Percentiles rank a stretch among this genome's conserved stretches.
Conservation (phyloP, 305 asterid species). For the Fraxinus xanthoxyloides region DNA sequence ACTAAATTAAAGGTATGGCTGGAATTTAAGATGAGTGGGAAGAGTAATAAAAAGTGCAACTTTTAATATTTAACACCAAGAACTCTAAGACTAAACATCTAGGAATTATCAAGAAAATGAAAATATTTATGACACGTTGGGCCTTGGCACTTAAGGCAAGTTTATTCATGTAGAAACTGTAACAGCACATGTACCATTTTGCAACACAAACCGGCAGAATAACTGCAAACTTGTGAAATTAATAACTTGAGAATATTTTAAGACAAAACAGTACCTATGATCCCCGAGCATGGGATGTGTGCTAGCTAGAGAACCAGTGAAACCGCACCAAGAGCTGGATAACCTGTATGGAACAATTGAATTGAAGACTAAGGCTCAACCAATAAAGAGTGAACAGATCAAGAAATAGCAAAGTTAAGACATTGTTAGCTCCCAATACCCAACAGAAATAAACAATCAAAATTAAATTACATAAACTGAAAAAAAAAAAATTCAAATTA, state of each 20-base stretch:
- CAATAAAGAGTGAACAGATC: not conserved
- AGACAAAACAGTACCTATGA: slow-evolving; percentile 54
- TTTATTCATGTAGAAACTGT: not conserved
- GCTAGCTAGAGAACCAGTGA: slow-evolving; percentile 80
- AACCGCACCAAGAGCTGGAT: slow-evolving; percentile 75
- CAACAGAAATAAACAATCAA: not conserved
- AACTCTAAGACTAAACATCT: not conserved
- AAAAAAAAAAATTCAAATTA: not conserved
- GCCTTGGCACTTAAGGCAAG: not conserved
- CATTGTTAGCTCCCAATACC: slow-evolving; percentile 6
- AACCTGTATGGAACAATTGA: slow-evolving; percentile 38
- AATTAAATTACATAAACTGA: not conserved
- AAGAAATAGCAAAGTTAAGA: slow-evolving; percentile 9
- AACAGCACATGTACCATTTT: too few relatives aligned
- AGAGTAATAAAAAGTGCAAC: not conserved
- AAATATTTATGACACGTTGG: not conserved
- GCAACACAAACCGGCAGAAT: not conserved
- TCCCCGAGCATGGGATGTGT: slow-evolving; percentile 77
- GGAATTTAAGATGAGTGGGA: not conserved
- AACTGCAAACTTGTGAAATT: not conserved
- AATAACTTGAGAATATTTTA: slow-evolving; percentile 5
- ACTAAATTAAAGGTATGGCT: slow-evolving; percentile 3
- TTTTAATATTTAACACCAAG: not conserved
- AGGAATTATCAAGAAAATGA: not conserved
- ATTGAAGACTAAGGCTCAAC: slow-evolving; percentile 10